Evolutionary conservation across 352 stramenopile species (phyloP).

Genomic region (Pythium dissimile): DNA sequence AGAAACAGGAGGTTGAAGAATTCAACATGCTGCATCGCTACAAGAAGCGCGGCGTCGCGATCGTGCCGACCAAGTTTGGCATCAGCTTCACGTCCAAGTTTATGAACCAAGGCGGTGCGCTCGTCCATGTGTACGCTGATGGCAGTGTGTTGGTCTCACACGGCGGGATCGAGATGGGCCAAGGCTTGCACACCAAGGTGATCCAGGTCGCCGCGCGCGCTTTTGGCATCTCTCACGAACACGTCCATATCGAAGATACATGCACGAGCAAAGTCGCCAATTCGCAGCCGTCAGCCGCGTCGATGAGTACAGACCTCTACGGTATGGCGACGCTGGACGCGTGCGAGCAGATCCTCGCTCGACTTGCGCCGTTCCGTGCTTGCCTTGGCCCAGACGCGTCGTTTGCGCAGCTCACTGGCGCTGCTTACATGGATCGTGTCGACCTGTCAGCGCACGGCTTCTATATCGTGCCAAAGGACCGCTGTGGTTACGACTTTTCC

Average conservation of each 20-base stretch:
- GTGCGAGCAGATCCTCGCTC: constrained; percentile 92
- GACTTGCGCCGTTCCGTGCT: constrained; percentile 83
- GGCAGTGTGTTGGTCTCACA: constrained; percentile 95
- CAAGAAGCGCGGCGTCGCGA: constrained; percentile 88
- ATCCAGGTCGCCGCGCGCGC: constrained; percentile 86
- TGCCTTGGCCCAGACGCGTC: constrained; percentile 65
- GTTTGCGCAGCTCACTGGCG: constrained; percentile 82
- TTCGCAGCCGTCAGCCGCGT: constrained; percentile 91
- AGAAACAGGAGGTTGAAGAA: constrained; percentile 57
- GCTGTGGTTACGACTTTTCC: constrained; percentile 92
- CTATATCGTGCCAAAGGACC: constrained; percentile 89
- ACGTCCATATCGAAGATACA: constrained; percentile 94
- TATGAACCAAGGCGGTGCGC: constrained; percentile 95
- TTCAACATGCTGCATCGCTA: constrained; percentile 92
- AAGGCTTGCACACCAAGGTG: constrained; percentile 96
- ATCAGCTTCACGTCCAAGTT: constrained; percentile 97
- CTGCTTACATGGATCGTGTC: constrained; percentile 91
- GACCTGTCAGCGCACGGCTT: constrained; percentile 96
- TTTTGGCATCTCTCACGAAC: constrained; percentile 90
- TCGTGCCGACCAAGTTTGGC: constrained; percentile 91
- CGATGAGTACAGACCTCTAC: constrained; percentile 96
- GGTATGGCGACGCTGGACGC: constrained; percentile 96
- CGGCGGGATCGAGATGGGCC: constrained; percentile 97
- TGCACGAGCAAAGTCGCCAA: constrained; percentile 95
- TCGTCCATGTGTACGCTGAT: constrained; percentile 96